Base-by-base conservation (phyloP, 2,329 filamentous ascomycete species). In the Exophiala dermatitidis region DNA sequence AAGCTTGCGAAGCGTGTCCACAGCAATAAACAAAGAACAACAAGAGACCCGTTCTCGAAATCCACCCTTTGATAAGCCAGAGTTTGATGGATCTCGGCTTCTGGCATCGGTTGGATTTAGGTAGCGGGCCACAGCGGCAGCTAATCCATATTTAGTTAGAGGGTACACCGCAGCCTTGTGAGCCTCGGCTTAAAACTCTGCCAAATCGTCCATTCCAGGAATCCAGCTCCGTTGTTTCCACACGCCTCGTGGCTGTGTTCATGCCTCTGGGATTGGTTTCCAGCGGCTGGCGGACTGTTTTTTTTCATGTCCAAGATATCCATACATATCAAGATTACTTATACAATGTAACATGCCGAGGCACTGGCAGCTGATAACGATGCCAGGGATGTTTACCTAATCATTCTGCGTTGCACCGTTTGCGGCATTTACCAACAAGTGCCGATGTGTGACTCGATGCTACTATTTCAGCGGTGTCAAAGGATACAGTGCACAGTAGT, bases 181-280 rank as follows among this genome's bases (percentile, higher is more conserved):
- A 36, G 26, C 52, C 52, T 50, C 52, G 52, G 52, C 38, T 48
- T 36, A 34, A 52, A 52, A 52, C 10, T 51, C 28, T 45, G 26
- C 19, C 5, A 12, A n/a, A 9, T 8, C 19, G 6, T 43, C 40
- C 42, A 31, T 3, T 9, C 12, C 5, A n/a, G 28, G 28, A 32
- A 32, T 5, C 12, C 28, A 26, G 7, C 42, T 5, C 29, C 41
- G 41, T 29, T 12, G 10, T n/a, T 29, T 29, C 19, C 29, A 34
- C 29, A 30, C 46, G 43, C 43, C 50, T 52, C 32, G 43, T 43
- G 36, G 36, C 36, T 12, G 36, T 9, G 36, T 38, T 34, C 36
- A 8, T 12, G 19, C 36, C 36, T 12, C 10, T 38, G 33, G 33
- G n/a, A 19, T 19, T 19, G 19, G 19, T 19, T 19, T 19, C 19